Conservation (phyloP, 139 green algal species). For the Astrephomene gubernaculifera region DNA sequence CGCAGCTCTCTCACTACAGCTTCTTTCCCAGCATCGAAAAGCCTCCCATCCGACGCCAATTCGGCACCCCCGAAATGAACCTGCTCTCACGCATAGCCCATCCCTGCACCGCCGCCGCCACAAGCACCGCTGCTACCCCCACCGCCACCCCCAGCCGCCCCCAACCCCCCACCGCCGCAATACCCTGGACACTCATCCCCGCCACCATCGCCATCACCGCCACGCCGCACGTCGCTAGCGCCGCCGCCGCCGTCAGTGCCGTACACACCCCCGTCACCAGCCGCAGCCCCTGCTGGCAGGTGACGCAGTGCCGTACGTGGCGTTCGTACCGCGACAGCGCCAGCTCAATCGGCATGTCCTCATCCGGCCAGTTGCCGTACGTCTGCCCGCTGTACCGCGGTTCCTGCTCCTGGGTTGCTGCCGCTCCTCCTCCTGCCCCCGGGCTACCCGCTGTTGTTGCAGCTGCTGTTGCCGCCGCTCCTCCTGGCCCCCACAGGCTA, state of each 20-base stretch:
- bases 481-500: constrained; percentile 54
- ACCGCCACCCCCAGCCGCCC: neutral
- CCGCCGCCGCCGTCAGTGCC: constrained; percentile 8
- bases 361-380: neutral
- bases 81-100: constrained; percentile 21
- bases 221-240: neutral
- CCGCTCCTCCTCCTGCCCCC: too few species aligned
- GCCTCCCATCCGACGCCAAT: constrained; percentile 9
- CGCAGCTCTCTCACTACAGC: neutral
- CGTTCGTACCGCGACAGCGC: constrained; percentile 20
- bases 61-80: neutral
- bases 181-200: neutral
- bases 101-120: neutral
- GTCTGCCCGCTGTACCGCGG: neutral
- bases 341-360: neutral
- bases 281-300: constrained; percentile 42
- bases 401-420: too few species aligned
- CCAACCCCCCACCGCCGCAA: constrained; percentile 22
- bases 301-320: constrained; percentile 42
- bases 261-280: constrained; percentile 15
- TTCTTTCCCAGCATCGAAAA: neutral
- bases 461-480: too few species aligned
- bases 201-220: neutral
- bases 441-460: too few species aligned
- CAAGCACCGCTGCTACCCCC: neutral